Base-by-base conservation (phyloP, 768 basidiomycete genomes). In the Phaeotremella fagi region DNA sequence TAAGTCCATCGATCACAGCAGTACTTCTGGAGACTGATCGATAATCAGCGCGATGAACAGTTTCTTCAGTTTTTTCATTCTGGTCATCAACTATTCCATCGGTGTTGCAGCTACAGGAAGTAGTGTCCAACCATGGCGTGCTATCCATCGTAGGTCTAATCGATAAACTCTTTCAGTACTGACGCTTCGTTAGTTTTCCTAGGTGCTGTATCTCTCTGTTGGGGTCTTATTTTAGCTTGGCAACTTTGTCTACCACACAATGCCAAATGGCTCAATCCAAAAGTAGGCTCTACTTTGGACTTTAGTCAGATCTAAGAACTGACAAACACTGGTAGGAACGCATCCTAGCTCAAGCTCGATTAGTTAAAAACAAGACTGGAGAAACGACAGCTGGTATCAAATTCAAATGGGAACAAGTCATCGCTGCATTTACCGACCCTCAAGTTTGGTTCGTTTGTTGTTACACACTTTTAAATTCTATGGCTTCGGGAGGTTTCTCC, bases 51-150 rank as follows among this genome's bases (percentile, higher is more conserved):
- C 51, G n/a, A 57, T 57, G 56, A 57, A 57, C 56, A 57, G 56
- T 47, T 51, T 55, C 43, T 60, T 60, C 45, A 55, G 53, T 15
- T 48, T 60, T 33, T 60, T 55, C 53, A 55, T 55, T 31, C 50
- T 55, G 12, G 51, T 60, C 44, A 45, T 49, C 58, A 60, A 60
- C 23, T 54, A 55, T 29, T 53, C 38, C 22, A 41, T 60, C 22
- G 58, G 58, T 48, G 41, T 48, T 4, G 56, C 56, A 2, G 50
- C 56, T 11, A 36, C 31, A 0, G 56, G 56, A 14, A 29, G 26
- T 4, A 57, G 41, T 12, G 29, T 57, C 20, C 12, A 33, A 15
- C 48, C 56, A 3, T 57, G 56, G 56, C n/a, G 37, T 18, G 56
- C 56, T 5, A 57, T 57, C 45, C 52, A 57, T 37, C 18, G 56